These are phyloP conservation scores for Chrysoporthe austroafricana DNA, from an alignment of 2,329 filamentous ascomycete species.

Conservation along the genomic window DNA sequence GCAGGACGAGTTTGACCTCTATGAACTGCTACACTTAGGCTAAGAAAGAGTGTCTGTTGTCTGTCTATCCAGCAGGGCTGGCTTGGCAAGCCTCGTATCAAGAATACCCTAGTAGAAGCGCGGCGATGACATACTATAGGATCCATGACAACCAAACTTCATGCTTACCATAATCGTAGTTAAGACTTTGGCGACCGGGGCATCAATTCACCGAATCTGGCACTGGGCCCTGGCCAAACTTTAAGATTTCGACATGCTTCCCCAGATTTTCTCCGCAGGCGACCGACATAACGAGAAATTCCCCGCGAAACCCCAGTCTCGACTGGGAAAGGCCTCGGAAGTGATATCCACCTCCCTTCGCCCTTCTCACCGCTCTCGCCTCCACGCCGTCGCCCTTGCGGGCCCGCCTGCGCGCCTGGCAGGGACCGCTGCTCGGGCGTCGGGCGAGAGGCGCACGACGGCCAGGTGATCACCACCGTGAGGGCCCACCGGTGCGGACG, in stretches of 20 bases:
- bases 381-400: not conserved
- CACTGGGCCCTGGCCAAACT: not conserved
- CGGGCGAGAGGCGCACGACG: constrained; percentile 11
- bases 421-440: not conserved
- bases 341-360: not conserved
- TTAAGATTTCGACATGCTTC: not conserved
- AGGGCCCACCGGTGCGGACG: not conserved
- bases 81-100: too few relatives aligned
- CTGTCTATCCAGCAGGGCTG: too few relatives aligned
- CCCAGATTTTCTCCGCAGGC: constrained; percentile 6
- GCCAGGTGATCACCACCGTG: not conserved
- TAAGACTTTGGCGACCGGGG: not conserved
- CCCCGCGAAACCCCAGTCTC: not conserved
- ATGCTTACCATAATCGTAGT: not conserved
- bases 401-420: not conserved
- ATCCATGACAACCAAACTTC: too few relatives aligned
- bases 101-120: too few relatives aligned
- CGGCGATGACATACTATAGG: too few relatives aligned
- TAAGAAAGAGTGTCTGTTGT: too few relatives aligned
- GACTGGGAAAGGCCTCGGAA: not conserved
- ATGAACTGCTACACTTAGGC: too few relatives aligned
- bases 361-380: not conserved
- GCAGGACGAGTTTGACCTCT: too few relatives aligned
- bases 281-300: not conserved
- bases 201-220: constrained; percentile 15